These are phyloP conservation scores for Gaertneriomyces sp. DNA, from an alignment of 192 early-diverging fungal species.

Conservation along the genomic window DNA sequence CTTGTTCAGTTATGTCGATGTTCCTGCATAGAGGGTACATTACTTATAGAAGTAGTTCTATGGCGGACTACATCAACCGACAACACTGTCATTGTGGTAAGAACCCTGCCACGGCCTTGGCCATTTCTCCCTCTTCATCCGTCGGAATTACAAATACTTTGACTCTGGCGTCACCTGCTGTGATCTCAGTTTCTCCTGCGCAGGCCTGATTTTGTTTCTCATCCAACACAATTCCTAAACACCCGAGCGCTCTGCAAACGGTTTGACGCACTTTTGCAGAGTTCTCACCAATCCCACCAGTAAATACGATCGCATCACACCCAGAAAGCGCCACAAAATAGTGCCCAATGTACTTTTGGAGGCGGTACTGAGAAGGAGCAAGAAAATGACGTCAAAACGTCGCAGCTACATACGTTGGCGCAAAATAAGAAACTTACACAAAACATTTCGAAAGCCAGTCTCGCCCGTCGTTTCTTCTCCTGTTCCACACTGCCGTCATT, in stretches of 20 bases:
- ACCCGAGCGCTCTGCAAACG: conserved; percentile 23
- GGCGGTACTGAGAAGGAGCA: conserved; percentile 28
- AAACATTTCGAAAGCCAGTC: conserved; percentile 39
- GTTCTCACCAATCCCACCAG: conserved; percentile 47
- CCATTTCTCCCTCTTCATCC: conserved; percentile 40
- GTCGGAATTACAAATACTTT: conserved; percentile 36
- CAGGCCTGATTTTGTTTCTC: conserved; percentile 17
- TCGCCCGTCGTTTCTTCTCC: conserved; percentile 22
- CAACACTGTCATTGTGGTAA: too few relatives aligned
- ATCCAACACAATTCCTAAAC: conserved; percentile 20
- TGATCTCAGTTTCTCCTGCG: conserved; percentile 14
- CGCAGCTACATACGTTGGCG: neutral
- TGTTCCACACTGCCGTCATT: neutral
- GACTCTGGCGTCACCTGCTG: neutral
- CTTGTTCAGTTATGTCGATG: too few relatives aligned
- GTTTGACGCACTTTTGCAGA: conserved; percentile 19
- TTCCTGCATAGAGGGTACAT: too few relatives aligned
- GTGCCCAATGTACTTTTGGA: conserved; percentile 40
- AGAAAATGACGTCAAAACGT: neutral
- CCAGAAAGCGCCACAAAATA: conserved; percentile 35
- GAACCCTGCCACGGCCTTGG: conserved; percentile 3
- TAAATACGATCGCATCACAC: conserved; percentile 34
- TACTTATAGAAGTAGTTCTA: too few relatives aligned
- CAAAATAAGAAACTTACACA: conserved; percentile 20
- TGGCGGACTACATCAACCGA: too few relatives aligned